phyloP scores from a whole-genome alignment of 768 basidiomycete species.

The Rhodotorula kratochvilovae region DNA sequence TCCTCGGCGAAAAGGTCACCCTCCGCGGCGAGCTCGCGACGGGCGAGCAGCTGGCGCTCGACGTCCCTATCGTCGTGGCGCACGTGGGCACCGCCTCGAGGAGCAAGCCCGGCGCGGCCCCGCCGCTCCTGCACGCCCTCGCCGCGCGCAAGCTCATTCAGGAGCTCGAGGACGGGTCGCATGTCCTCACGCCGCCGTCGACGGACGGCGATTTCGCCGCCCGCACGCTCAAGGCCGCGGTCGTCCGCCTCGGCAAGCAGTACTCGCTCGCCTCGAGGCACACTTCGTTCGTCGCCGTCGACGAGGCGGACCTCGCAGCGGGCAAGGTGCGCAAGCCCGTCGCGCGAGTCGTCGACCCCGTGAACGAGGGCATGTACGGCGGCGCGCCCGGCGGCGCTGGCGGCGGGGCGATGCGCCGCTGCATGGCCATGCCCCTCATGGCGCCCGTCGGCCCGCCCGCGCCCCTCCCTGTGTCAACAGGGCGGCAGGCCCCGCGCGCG shows the following conservation, averaged over 20 bases:
- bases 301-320: conserved; percentile 40
- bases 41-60: conserved; percentile 29
- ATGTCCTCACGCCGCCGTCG: conserved; percentile 40
- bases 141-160: conserved; percentile 58
- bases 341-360: neutral
- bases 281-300: conserved; percentile 60
- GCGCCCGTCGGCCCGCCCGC: neutral
- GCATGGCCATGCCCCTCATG: neutral
- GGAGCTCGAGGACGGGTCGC: conserved; percentile 51
- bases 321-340: neutral
- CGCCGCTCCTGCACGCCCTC: conserved; percentile 53
- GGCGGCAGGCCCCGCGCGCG: neutral
- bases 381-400: no score
- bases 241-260: conserved; percentile 54
- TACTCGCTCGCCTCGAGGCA: conserved; percentile 57
- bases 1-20: conserved; percentile 22
- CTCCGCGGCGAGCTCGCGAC: conserved; percentile 36
- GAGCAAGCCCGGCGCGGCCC: neutral
- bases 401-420: neutral
- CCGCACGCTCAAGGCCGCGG: conserved; percentile 52
- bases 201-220: conserved; percentile 46
- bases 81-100: neutral
- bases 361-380: neutral
- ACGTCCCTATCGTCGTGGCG: conserved; percentile 24
- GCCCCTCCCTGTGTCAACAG: no score